Conservation (phyloP, 106 monocot species). For the Alisma plantagoaquatica region DNA sequence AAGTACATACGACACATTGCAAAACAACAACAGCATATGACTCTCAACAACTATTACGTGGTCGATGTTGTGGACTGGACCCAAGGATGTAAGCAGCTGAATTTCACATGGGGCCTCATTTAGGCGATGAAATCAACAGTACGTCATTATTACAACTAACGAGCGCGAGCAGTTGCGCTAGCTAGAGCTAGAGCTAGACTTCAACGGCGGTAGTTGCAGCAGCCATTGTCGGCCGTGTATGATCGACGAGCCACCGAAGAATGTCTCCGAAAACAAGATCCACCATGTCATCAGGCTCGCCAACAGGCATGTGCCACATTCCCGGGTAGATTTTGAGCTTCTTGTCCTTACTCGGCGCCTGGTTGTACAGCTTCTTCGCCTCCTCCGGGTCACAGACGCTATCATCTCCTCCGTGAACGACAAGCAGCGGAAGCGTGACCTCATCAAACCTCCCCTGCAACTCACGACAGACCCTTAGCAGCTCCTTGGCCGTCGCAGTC, state of each 20-base stretch:
- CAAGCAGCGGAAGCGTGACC: conserved; percentile 53
- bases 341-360: conserved; percentile 61
- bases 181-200: too few species aligned
- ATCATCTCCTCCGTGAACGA: conserved; percentile 66
- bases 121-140: too few species aligned
- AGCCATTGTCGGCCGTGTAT: background rate
- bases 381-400: conserved; percentile 52
- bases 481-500: conserved; percentile 68
- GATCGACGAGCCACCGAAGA: conserved; percentile 39
- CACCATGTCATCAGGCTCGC: conserved; percentile 75
- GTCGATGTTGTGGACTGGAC: too few species aligned
- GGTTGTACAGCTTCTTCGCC: conserved; percentile 55
- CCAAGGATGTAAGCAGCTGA: too few species aligned
- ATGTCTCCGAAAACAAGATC: conserved; percentile 63
- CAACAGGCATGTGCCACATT: conserved; percentile 75
- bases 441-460: conserved; percentile 59
- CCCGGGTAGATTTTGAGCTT: conserved; percentile 48
- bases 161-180: too few species aligned
- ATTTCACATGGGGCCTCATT: too few species aligned
- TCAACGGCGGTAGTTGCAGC: conserved; percentile 2
- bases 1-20: too few species aligned
- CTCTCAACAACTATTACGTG: too few species aligned
- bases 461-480: conserved; percentile 56
- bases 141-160: too few species aligned
- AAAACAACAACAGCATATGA: too few species aligned